phyloP scores from a whole-genome alignment of 2,329 filamentous ascomycete genomes.

The Pleurostoma richardsiae region DNA sequence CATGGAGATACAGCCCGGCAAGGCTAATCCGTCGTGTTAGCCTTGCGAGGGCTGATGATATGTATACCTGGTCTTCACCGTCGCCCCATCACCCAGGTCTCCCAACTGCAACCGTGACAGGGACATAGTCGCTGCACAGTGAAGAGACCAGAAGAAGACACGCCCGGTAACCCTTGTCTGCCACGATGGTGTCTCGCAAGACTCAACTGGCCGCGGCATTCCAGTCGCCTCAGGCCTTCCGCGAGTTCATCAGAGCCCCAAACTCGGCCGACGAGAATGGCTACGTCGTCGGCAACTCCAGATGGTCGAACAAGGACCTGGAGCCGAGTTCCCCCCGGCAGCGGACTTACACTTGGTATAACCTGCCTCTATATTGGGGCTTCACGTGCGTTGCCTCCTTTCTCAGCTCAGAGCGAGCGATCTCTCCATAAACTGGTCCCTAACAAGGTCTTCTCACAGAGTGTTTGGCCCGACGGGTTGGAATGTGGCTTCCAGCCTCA shows the following conservation, averaged over 20 bases:
- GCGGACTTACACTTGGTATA: conserved; percentile 22
- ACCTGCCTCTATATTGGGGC: conserved; percentile 21
- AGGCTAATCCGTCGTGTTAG: no score
- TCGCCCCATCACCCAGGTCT: no score
- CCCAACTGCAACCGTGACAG: no score
- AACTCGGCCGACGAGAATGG: conserved; percentile 9
- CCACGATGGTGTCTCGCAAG: background rate
- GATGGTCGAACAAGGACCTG: conserved; percentile 24
- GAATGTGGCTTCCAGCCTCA: conserved; percentile 20
- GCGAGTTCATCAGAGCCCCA: conserved; percentile 15
- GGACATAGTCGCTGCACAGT: no score
- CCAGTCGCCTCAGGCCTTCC: conserved; percentile 15
- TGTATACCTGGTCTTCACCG: no score
- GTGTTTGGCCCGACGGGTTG: conserved; percentile 20
- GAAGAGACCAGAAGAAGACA: no score
- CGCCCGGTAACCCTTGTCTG: no score
- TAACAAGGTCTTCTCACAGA: background rate
- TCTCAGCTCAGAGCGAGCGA: no score
- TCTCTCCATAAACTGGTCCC: no score
- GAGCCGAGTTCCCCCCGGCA: conserved; percentile 19
- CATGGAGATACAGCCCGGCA: no score
- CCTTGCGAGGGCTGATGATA: no score
- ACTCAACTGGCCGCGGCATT: conserved; percentile 13
- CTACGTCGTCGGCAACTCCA: conserved; percentile 12
- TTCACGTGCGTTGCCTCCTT: conserved; percentile 6